phyloP scores from a whole-genome alignment of 352 stramenopile species.

The Phytophthora ramorum region DNA sequence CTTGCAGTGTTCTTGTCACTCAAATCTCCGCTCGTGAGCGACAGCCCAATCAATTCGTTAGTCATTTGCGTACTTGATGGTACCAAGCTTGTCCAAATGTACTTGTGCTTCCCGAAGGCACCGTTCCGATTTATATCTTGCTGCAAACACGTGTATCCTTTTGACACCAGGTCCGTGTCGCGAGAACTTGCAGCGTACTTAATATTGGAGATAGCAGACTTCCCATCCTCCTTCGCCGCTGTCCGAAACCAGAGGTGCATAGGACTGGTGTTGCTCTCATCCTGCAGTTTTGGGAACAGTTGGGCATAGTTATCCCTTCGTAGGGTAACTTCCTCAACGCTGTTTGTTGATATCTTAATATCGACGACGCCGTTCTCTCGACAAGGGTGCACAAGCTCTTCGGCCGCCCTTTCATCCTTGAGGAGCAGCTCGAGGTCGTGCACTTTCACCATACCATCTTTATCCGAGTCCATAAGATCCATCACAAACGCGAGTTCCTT shows the following conservation, averaged over 20 bases:
- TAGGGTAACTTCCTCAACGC: conserved; percentile 64
- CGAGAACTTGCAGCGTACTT: conserved; percentile 63
- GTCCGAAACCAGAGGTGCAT: conserved; percentile 76
- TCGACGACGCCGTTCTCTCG: conserved; percentile 65
- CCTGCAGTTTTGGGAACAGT: conserved; percentile 60
- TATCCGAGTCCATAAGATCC: conserved; percentile 71
- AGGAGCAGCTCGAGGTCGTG: conserved; percentile 77
- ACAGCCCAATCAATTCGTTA: conserved; percentile 74
- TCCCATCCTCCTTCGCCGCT: conserved; percentile 63
- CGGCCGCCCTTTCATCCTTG: conserved; percentile 64
- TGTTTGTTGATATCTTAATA: conserved; percentile 65
- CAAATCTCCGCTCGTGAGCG: conserved; percentile 67
- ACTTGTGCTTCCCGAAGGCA: conserved; percentile 77
- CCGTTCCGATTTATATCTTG: conserved; percentile 73
- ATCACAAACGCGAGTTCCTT: conserved; percentile 76
- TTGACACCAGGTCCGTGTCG: conserved; percentile 78
- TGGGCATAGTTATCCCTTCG: conserved; percentile 68
- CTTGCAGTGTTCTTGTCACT: conserved; percentile 69
- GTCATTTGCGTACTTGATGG: conserved; percentile 50
- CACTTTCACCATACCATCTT: conserved; percentile 69
- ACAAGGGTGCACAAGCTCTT: conserved; percentile 59
- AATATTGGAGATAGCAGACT: conserved; percentile 71
- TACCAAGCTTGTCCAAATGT: conserved; percentile 76
- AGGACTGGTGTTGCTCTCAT: conserved; percentile 42
- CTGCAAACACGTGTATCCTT: conserved; percentile 78